Base-by-base conservation (phyloP, 2,329 filamentous ascomycete genomes). In the Aspergillus novofumigatus region DNA sequence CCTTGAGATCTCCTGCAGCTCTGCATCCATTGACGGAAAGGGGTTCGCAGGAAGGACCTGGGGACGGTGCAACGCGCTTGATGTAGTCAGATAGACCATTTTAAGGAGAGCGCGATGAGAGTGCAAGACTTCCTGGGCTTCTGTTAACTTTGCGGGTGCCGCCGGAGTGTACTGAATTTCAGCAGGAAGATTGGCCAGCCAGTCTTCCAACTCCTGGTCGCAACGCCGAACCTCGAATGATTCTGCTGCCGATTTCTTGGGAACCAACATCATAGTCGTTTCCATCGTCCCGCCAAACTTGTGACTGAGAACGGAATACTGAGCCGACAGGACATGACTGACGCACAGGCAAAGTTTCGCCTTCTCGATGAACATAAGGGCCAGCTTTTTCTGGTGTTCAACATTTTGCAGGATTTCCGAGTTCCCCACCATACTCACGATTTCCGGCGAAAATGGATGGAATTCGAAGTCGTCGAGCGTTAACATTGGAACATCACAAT, bases 401-500 rank as follows among this genome's bases (percentile, higher is more conserved):
- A 85, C 76, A 68, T 94, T 89, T 59, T 87, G 84, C 42, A 91
- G 79, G 45, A 92, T 68, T 17, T 84, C 83, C 73, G 91, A 95
- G 58, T 89, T 85, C 17, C 82, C 74, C 0, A 89, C 82, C 57
- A 95, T 83, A 61, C 87, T 83, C 14, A 83, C 82, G 59, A 91
- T 85, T 51, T 85, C 83, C 10, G 89, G 84, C 1, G 89, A 80
- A 11, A 93, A 81, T 0, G 83, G 71, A 49, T 83, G 80, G 62
- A 91, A 86, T 67, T 96, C 91, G 68, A 97, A 97, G 69, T 97
- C 93, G 62, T 85, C 81, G 64, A 94, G 79, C 14, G 85, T 86
- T 52, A 97, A 81, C 90, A 96, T 94, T 0, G 92, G 91, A 29
- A 97, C 92, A 69, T 97, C 91, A 70, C 91, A 96, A 72, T 97